These are phyloP conservation scores for Phaeophleospora eucalypticola DNA, from an alignment of 2,329 filamentous ascomycete species.

Conservation along the genomic window DNA sequence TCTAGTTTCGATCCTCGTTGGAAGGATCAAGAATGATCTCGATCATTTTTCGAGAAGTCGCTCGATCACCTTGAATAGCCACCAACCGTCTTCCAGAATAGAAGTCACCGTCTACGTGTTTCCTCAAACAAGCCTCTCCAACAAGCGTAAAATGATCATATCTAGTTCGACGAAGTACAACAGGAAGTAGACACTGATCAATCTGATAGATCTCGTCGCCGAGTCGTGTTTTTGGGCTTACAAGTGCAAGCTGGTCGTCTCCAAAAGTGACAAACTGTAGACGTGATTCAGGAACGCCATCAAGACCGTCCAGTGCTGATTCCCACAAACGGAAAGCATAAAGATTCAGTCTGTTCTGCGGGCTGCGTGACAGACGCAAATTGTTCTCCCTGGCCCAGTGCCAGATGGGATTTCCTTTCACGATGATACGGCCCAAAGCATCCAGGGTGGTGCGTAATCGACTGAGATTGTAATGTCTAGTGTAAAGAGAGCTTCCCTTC, in stretches of 20 bases:
- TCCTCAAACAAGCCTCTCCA: not conserved
- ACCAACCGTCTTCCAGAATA: no score
- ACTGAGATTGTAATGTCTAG: not conserved
- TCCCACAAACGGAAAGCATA: not conserved
- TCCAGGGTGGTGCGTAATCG: not conserved
- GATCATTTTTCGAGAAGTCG: no score
- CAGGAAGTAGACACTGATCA: constrained; percentile 1
- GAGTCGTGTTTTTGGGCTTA: not conserved
- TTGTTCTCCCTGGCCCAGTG: not conserved
- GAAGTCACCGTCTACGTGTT: not conserved
- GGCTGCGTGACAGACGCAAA: not conserved
- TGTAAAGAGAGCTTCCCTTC: not conserved
- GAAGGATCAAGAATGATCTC: no score
- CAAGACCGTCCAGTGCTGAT: not conserved
- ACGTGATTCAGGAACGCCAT: not conserved
- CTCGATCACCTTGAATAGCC: no score
- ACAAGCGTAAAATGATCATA: not conserved
- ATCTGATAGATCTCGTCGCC: not conserved
- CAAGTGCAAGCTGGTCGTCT: not conserved
- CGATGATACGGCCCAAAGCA: not conserved
- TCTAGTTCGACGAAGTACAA: not conserved
- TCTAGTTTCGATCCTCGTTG: no score
- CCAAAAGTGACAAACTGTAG: not conserved
- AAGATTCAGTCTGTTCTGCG: not conserved
- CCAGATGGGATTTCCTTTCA: not conserved